Conservation (phyloP, 1,284 basidiomycete genomes). For the Rhodotorula sp. region DNA sequence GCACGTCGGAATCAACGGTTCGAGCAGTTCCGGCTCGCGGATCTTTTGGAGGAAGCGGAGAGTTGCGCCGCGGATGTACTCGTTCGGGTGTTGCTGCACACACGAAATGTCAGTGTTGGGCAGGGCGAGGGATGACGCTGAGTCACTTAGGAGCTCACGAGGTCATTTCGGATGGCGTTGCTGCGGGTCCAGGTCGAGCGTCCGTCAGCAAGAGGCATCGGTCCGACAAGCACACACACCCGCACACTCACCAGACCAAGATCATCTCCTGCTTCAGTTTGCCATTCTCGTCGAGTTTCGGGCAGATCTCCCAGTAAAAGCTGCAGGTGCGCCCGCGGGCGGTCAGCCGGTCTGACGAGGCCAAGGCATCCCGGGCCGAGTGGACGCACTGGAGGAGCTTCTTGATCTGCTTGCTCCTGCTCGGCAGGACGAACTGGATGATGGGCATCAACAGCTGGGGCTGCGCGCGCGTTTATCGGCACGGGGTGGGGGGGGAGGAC, state of each 20-base stretch:
- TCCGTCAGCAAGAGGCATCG: neutral
- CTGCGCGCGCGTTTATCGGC: constrained; percentile 15
- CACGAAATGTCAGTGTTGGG: neutral
- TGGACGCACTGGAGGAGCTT: constrained; percentile 69
- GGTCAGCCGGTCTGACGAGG: neutral
- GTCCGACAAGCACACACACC: neutral
- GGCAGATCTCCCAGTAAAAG: constrained; percentile 99
- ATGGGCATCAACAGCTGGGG: constrained; percentile 84
- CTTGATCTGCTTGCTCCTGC: constrained; percentile 94
- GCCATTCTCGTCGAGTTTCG: constrained; percentile 94
- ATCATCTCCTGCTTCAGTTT: constrained; percentile 99
- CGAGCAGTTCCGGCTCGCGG: constrained; percentile 89
- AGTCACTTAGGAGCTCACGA: constrained; percentile 57
- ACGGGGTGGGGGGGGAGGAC: no score
- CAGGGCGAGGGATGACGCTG: no score
- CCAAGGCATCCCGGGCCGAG: no score
- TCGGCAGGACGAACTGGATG: constrained; percentile 96
- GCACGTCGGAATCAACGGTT: constrained; percentile 91
- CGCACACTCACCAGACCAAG: constrained; percentile 66
- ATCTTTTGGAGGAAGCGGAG: constrained; percentile 96
- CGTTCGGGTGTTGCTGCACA: constrained; percentile 86
- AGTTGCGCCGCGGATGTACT: constrained; percentile 97
- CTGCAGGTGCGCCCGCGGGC: constrained; percentile 48
- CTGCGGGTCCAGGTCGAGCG: neutral
- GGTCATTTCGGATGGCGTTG: constrained; percentile 96